These are phyloP conservation scores for Luffa aegyptiaca DNA, from an alignment of 306 rosid species.

Conservation along the genomic window DNA sequence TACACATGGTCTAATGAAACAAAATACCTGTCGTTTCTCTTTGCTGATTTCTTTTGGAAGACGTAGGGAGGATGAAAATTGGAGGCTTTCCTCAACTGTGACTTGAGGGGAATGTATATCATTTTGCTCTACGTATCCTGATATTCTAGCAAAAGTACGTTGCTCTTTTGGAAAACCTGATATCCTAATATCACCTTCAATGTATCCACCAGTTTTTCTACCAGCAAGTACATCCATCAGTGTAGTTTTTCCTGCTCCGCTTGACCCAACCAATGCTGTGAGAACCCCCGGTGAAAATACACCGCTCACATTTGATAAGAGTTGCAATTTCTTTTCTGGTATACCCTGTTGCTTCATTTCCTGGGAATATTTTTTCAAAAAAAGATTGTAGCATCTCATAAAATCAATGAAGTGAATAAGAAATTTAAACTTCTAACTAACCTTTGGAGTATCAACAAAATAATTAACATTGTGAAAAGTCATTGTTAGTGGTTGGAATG, in stretches of 20 bases:
- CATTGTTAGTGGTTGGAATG: slow-evolving; percentile 85
- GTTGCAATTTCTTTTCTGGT: slow-evolving; percentile 62
- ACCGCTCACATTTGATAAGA: slow-evolving; percentile 68
- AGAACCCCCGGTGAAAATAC: slow-evolving; percentile 89
- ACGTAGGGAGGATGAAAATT: slow-evolving; percentile 80
- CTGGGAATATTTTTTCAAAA: slow-evolving; percentile 15
- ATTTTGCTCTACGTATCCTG: slow-evolving; percentile 92
- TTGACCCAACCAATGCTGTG: slow-evolving; percentile 84
- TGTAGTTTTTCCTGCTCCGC: slow-evolving; percentile 97
- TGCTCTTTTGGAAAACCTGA: slow-evolving; percentile 82
- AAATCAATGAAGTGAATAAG: not conserved
- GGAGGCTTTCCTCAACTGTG: slow-evolving; percentile 73
- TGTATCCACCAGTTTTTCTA: slow-evolving; percentile 87
- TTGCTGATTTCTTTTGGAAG: slow-evolving; percentile 63
- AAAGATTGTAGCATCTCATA: too few species aligned
- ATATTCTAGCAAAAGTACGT: slow-evolving; percentile 66
- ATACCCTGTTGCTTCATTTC: slow-evolving; percentile 58
- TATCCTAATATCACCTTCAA: slow-evolving; percentile 71
- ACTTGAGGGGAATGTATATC: slow-evolving; percentile 95
- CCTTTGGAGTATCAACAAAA: slow-evolving; percentile 88
- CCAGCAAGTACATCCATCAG: slow-evolving; percentile 95
- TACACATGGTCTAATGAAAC: not conserved
- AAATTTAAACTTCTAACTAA: slow-evolving; percentile 1
- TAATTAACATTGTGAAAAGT: slow-evolving; percentile 77
- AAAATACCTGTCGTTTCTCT: slow-evolving; percentile 50